Evolutionary conservation across 2,329 filamentous ascomycete species (phyloP).

Genomic region (Epichloe sylvatica): DNA sequence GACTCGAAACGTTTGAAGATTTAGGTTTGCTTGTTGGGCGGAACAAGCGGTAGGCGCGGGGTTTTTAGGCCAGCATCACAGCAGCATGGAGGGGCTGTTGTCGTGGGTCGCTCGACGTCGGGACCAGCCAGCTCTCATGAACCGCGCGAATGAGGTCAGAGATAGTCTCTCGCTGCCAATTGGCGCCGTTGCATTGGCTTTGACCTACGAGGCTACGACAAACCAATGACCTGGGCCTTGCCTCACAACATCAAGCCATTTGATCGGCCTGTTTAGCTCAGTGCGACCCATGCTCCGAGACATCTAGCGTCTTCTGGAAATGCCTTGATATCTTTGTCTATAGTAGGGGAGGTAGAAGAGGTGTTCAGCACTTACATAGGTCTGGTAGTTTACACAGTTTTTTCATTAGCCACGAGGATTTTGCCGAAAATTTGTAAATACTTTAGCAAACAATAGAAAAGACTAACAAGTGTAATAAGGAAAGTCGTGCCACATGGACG

Average conservation of each 20-base stretch:
- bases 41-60: slow-evolving; percentile 1
- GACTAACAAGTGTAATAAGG: background rate
- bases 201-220: slow-evolving; percentile 1
- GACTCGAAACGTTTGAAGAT: background rate
- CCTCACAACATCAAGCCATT: background rate
- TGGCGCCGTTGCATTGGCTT: background rate
- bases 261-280: slow-evolving; percentile 5
- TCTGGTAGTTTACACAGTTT: background rate
- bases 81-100: background rate
- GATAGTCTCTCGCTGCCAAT: slow-evolving; percentile 3
- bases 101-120: slow-evolving; percentile 1
- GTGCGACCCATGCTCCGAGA: background rate
- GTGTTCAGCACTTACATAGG: slow-evolving; percentile 5
- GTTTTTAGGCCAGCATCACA: slow-evolving; percentile 2
- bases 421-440: background rate
- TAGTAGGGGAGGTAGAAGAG: slow-evolving; percentile 3
- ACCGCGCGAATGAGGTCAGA: background rate
- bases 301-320: background rate
- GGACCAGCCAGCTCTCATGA: background rate
- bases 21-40: background rate
- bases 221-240: background rate
- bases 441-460: background rate
- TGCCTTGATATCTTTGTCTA: background rate
- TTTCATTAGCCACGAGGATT: background rate
- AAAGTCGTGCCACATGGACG: background rate